Evolutionary conservation across 1,139 yeast genomes (phyloP).

Genomic region (Dujonia santamariae): DNA sequence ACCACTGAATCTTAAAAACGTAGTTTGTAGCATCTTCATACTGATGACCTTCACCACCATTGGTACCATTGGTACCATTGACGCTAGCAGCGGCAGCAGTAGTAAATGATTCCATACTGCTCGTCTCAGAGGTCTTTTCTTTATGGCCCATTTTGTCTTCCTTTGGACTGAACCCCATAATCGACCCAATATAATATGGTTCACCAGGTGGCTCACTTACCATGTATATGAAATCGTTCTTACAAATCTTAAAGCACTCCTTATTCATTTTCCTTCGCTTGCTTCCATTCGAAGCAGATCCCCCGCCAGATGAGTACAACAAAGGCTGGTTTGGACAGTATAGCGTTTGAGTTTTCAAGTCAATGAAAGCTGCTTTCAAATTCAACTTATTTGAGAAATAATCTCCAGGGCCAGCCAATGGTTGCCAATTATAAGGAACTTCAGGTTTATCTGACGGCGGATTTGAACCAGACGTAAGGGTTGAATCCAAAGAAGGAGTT

Average conservation of each 20-base stretch:
- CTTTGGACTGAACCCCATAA: conserved; percentile 62
- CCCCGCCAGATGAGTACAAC: conserved; percentile 9
- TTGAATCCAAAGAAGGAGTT: conserved; percentile 1
- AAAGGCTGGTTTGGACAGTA: conserved; percentile 32
- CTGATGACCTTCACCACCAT: conserved; percentile 9
- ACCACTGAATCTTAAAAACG: conserved; percentile 81
- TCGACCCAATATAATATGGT: conserved; percentile 85
- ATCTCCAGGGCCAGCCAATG: conserved; percentile 26
- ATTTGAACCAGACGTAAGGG: neutral
- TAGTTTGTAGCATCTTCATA: conserved; percentile 45
- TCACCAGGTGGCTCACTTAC: conserved; percentile 94
- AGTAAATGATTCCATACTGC: too few relatives aligned
- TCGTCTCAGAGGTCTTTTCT: conserved; percentile 2
- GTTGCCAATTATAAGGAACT: conserved; percentile 44
- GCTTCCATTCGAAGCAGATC: conserved; percentile 10
- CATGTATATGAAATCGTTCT: conserved; percentile 77
- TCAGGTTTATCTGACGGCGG: too few relatives aligned
- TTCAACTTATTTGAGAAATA: conserved; percentile 37
- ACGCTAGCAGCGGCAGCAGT: neutral
- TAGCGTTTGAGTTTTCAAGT: conserved; percentile 27
- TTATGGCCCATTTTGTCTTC: neutral
- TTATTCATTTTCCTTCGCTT: conserved; percentile 16
- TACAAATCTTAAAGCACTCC: conserved; percentile 26
- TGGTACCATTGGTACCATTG: neutral
- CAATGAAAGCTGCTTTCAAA: conserved; percentile 34